Evolutionary conservation across 1,139 yeast genomes (phyloP).

Genomic region (Suhomyces taliae): DNA sequence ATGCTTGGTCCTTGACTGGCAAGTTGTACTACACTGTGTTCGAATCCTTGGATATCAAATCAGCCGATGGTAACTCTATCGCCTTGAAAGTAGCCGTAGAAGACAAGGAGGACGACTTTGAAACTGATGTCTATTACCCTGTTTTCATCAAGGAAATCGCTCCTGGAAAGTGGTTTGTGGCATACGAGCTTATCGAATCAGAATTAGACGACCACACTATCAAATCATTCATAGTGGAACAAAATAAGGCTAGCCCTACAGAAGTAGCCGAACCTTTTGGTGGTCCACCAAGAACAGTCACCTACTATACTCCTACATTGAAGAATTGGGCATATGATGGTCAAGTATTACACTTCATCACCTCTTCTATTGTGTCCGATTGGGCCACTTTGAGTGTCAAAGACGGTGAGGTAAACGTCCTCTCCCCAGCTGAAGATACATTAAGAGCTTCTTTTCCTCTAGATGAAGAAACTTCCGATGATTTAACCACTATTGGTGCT

Average conservation of each 20-base stretch:
- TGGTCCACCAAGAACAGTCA: conserved; percentile 44
- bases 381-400: conserved; percentile 32
- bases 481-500: conserved; percentile 70
- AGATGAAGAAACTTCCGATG: conserved; percentile 61
- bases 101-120: conserved; percentile 1
- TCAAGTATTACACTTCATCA: conserved; percentile 38
- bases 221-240: conserved; percentile 15
- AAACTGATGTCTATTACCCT: conserved; percentile 3
- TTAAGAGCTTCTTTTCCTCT: conserved; percentile 73
- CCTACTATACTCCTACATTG: conserved; percentile 47
- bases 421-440: conserved; percentile 60
- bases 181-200: conserved; percentile 21
- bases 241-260: conserved; percentile 26
- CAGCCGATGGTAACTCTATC: neutral
- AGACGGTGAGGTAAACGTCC: conserved; percentile 15
- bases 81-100: conserved; percentile 6
- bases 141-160: conserved; percentile 9
- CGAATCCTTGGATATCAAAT: conserved; percentile 3
- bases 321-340: conserved; percentile 41
- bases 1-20: conserved; percentile 1
- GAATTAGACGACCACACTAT: conserved; percentile 24
- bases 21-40: neutral
- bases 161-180: conserved; percentile 19
- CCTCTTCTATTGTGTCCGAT: conserved; percentile 67
- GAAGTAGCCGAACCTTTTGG: conserved; percentile 64